These are phyloP conservation scores for Penicillium sp. DNA, from an alignment of 2,329 filamentous ascomycete genomes.

Conservation along the genomic window DNA sequence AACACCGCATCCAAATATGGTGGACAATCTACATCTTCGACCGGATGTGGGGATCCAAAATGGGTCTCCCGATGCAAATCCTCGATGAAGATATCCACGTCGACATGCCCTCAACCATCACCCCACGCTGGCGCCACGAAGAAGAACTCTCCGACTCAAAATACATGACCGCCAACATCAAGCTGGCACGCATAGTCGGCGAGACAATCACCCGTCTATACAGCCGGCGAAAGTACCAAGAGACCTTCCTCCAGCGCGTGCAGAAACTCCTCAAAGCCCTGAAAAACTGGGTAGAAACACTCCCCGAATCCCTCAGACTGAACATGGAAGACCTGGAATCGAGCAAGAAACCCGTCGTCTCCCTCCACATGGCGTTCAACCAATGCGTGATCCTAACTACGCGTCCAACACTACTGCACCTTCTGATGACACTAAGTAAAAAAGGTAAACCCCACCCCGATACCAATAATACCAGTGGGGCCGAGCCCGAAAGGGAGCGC, in stretches of 20 bases:
- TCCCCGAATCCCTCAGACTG: constrained; percentile 35
- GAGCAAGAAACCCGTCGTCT: constrained; percentile 34
- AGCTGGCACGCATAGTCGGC: constrained; percentile 37
- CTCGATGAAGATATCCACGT: constrained; percentile 48
- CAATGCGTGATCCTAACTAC: constrained; percentile 42
- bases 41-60: constrained; percentile 50
- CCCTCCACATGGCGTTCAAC: constrained; percentile 40
- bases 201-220: constrained; percentile 37
- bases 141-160: constrained; percentile 39
- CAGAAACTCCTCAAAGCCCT: constrained; percentile 40
- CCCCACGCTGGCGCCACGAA: constrained; percentile 29
- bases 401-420: constrained; percentile 39
- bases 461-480: background rate
- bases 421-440: constrained; percentile 35
- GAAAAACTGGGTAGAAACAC: constrained; percentile 39
- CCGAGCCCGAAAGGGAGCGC: background rate
- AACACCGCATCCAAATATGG: constrained; percentile 39
- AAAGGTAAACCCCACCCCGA: background rate
- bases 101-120: constrained; percentile 37
- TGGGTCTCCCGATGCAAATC: constrained; percentile 50
- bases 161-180: constrained; percentile 38
- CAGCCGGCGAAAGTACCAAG: constrained; percentile 36
- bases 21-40: constrained; percentile 42
- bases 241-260: constrained; percentile 40
- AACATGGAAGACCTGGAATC: constrained; percentile 32